Evolutionary conservation across 352 stramenopile genomes (phyloP), one percentile per base, ranked within the genome.

Genomic region (Pythium aristosporum): DNA sequence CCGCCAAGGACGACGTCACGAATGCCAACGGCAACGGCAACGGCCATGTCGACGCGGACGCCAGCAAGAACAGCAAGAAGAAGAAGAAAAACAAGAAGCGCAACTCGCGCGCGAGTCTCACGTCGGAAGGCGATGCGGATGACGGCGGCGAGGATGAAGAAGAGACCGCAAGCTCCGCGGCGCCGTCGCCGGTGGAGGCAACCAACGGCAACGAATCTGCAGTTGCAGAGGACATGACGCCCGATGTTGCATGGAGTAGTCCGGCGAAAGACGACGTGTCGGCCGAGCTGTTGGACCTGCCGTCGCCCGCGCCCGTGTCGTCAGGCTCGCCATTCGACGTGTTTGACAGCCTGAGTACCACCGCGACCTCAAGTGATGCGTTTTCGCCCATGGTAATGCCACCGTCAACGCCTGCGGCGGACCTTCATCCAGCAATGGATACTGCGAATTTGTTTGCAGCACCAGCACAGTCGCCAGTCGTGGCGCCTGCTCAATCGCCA

Each of bases 251-350:
- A 2, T 37, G 28, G 36, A 39, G 12, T 25, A 49, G 12, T 9
- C 23, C 44, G 6, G 30, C 32, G 18, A 56, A 42, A 1, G 47
- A 62, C 6, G 42, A 43, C 12, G 28, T 39, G 6, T 21, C 47
- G 39, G 20, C 52, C 1, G 30, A 42, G 55, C 63, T 84, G 48
- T 62, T 86, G 6, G 77, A 76, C 41, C 57, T 85, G 44, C 72
- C 80, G 32, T 86, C 74, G 23, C 74, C 80, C 6, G 67, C 80
- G 43, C 67, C 68, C 0, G 55, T 52, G 54, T 36, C 61, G 3
- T 57, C 44, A 2, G 51, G 44, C 21, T 50, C 12, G 34, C 47
- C 47, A 8, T 69, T 67, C 39, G 69, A 69, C 43, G 55, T 60
- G 30, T 65, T 69, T 46, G 44, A 67, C 60, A 21, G 8, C 11